Evolutionary conservation across 768 basidiomycete species (phyloP), one percentile per base, ranked within the genome.

Genomic region (Boletellus sp.): DNA sequence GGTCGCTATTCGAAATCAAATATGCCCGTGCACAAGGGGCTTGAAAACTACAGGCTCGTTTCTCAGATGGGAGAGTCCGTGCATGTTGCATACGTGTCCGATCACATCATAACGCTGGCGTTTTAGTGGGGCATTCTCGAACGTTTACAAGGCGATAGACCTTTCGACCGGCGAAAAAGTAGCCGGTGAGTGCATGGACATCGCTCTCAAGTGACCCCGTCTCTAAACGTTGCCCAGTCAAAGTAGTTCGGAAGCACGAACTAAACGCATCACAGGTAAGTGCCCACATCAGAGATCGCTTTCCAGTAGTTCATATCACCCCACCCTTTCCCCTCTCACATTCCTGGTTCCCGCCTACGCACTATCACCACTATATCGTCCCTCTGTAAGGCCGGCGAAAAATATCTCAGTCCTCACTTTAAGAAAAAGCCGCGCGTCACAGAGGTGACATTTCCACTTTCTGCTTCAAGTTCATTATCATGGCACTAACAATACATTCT

Each of bases 371-470:
- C 48, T 53, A 45, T 52, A 61, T 66, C 61, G 64, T 61, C 59
- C 60, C 59, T 61, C 62, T 64, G 55, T 63, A 69, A 95, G 92
- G 85, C 85, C 62, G 89, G 90, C 65, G 87, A 94, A 68, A 95
- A 90, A 71, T 91, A 95, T 72, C 76, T 97, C 67, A 94, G 93
- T 70, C 78, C 85, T 53, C 84, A 90, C 68, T 94, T 95, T 77
- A 94, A 94, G 78, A 93, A 93, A 76, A 91, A 88, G 77, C 91
- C 94, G 78, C 90, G 93, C 78, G 88, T 87, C 68, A 95, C 91
- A 79, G 94, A 96, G 94, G 94, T 96, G 81, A 61, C 69, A 43
- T 56, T 24, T 51, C 31, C 50, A 42, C 42, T 44, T 61, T 57
- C 37, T 59, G 52, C 55, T 55, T 52, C 51, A 39, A 56, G 42